Percentiles rank a stretch among this genome's conserved stretches.
phyloP scores from a whole-genome alignment of 805 yeast species.

The Pichia eremophila region DNA sequence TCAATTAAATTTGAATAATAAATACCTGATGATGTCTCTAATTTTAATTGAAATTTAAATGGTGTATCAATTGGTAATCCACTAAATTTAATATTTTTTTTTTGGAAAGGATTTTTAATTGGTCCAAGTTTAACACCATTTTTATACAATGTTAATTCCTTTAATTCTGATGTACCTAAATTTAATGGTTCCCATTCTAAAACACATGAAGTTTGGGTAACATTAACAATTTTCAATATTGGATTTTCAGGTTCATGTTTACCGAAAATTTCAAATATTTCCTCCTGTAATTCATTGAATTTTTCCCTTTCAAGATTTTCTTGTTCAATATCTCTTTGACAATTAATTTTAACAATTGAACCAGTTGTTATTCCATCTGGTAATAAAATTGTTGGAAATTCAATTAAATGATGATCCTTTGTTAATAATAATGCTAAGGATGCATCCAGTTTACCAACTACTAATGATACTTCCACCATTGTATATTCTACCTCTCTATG shows the following conservation, averaged over 20 bases:
- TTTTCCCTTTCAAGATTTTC: slow-evolving; percentile 50
- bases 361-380: slow-evolving; percentile 92
- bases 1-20: slow-evolving; percentile 57
- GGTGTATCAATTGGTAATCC: slow-evolving; percentile 83
- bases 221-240: slow-evolving; percentile 55
- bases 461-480: slow-evolving; percentile 81
- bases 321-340: slow-evolving; percentile 64
- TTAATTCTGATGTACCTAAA: slow-evolving; percentile 73
- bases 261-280: slow-evolving; percentile 67
- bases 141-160: slow-evolving; percentile 68
- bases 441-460: slow-evolving; percentile 94
- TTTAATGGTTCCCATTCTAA: slow-evolving; percentile 87
- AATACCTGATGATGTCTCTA: slow-evolving; percentile 87
- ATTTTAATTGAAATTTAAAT: slow-evolving; percentile 68
- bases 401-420: slow-evolving; percentile 83
- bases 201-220: slow-evolving; percentile 91
- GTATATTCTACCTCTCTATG: not conserved
- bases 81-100: slow-evolving; percentile 76
- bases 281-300: slow-evolving; percentile 63
- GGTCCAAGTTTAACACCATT: slow-evolving; percentile 65
- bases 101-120: slow-evolving; percentile 74
- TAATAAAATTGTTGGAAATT: slow-evolving; percentile 87
- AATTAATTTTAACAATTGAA: slow-evolving; percentile 75
- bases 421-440: slow-evolving; percentile 86
- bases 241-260: slow-evolving; percentile 65